Percentiles rank a stretch among this genome's conserved stretches.
These are phyloP conservation scores for Sugiyamaella sp. DNA, from an alignment of 1,139 yeast species.

Conservation along the genomic window DNA sequence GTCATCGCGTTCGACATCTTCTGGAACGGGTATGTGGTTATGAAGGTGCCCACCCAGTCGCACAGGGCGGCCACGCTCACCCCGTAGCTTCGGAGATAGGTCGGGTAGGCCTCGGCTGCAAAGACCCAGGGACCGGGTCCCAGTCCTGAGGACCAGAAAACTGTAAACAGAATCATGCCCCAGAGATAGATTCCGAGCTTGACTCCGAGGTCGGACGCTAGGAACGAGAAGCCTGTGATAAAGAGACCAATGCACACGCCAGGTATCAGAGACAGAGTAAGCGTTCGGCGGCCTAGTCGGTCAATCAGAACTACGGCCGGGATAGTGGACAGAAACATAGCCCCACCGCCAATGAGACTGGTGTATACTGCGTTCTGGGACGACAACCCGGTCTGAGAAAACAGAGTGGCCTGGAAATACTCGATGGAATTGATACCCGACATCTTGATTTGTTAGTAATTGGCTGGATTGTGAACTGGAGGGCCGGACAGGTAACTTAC, in stretches of 20 bases:
- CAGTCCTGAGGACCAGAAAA: constrained; percentile 26
- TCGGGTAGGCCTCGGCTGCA: constrained; percentile 24
- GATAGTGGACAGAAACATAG: constrained; percentile 23
- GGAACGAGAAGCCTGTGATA: constrained; percentile 24
- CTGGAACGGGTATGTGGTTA: constrained; percentile 24
- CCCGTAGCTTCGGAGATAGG: constrained; percentile 23
- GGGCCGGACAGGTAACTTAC: no score
- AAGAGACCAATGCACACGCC: constrained; percentile 21
- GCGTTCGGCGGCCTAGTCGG: constrained; percentile 23
- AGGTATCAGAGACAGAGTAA: constrained; percentile 21
- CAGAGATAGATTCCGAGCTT: constrained; percentile 22
- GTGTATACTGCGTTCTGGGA: constrained; percentile 31
- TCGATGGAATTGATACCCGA: constrained; percentile 57
- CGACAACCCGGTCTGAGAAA: constrained; percentile 40
- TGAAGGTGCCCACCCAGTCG: constrained; percentile 24
- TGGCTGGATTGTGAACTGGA: no score
- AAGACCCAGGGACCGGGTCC: constrained; percentile 26
- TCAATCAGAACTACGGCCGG: constrained; percentile 24
- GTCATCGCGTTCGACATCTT: constrained; percentile 25
- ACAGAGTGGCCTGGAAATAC: constrained; percentile 58
- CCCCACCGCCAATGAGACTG: constrained; percentile 29
- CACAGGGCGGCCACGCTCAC: constrained; percentile 23
- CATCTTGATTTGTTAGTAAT: constrained; percentile 12
- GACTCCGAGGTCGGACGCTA: constrained; percentile 16
- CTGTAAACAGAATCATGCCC: constrained; percentile 25